Percentiles rank a stretch among this genome's conserved stretches.
Evolutionary conservation across 345 rosid genomes (phyloP).

Genomic region (Hibiscus mutabilis): DNA sequence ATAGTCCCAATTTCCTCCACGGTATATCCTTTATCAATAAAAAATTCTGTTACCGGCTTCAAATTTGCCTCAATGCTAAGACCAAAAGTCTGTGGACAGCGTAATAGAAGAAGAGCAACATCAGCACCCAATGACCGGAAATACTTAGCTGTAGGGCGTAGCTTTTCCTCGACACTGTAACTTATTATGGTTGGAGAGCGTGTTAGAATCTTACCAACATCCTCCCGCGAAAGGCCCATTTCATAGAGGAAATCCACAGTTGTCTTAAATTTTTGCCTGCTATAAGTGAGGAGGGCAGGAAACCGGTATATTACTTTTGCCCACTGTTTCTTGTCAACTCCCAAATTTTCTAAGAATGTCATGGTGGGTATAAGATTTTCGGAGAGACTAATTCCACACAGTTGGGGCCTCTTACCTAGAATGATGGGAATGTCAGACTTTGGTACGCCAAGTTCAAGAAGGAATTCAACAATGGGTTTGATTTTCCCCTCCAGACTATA

Average conservation of each 20-base stretch:
- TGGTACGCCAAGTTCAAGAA: conserved; percentile 68
- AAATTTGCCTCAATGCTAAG: conserved; percentile 71
- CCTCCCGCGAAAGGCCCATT: conserved; percentile 59
- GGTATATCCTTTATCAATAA: conserved; percentile 57
- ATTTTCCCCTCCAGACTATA: conserved; percentile 81
- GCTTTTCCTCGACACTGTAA: conserved; percentile 76
- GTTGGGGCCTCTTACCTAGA: conserved; percentile 72
- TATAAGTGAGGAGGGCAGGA: conserved; percentile 74
- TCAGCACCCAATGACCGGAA: conserved; percentile 59
- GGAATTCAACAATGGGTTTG: conserved; percentile 82
- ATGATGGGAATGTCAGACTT: conserved; percentile 56
- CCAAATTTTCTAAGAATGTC: conserved; percentile 63
- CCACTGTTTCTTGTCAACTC: conserved; percentile 77
- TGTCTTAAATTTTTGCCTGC: conserved; percentile 59
- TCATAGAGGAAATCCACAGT: conserved; percentile 61
- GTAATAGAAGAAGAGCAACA: conserved; percentile 51
- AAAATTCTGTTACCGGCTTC: conserved; percentile 75
- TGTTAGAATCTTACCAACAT: conserved; percentile 64
- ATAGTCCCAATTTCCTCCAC: conserved; percentile 57
- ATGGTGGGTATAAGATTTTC: conserved; percentile 77
- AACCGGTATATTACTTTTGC: conserved; percentile 77
- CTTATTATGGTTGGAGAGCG: conserved; percentile 66
- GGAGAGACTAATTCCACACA: conserved; percentile 74
- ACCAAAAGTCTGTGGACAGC: conserved; percentile 77
- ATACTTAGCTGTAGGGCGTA: conserved; percentile 68